Conservation (phyloP, 2,329 filamentous ascomycete species). For the Cladosporium sp. region DNA sequence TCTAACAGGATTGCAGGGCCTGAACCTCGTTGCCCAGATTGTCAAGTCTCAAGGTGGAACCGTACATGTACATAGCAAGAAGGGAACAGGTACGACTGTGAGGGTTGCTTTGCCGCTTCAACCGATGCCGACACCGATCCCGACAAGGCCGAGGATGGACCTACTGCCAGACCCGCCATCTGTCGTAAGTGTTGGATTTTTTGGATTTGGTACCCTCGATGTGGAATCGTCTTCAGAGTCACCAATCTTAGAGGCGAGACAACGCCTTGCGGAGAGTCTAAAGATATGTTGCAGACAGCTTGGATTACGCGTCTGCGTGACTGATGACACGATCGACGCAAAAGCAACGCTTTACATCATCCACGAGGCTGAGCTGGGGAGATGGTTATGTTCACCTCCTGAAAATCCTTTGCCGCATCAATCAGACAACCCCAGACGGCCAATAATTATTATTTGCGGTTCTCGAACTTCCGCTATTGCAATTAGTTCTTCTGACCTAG, state of each 20-base stretch:
- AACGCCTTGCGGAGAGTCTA: neutral
- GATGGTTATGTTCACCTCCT: too few species aligned
- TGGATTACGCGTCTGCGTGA: neutral
- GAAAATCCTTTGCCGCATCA: too few species aligned
- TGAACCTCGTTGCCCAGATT: conserved; percentile 59
- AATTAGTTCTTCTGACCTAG: too few species aligned
- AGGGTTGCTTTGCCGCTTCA: conserved; percentile 17
- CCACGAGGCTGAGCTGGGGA: neutral
- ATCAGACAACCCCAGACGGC: too few species aligned
- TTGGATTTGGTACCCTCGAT: neutral
- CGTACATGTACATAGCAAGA: conserved; percentile 38
- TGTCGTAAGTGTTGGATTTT: neutral
- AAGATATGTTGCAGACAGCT: neutral
- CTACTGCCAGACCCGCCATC: too few species aligned
- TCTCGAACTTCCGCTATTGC: too few species aligned
- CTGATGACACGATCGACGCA: neutral
- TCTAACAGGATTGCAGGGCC: conserved; percentile 30
- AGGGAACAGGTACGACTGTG: conserved; percentile 20
- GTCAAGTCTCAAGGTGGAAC: conserved; percentile 56
- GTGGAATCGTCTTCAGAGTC: neutral
- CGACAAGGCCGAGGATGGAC: too few species aligned
- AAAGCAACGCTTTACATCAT: neutral
- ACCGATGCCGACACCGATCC: too few species aligned
- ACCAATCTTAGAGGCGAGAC: neutral
- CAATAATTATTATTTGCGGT: too few species aligned